Base-by-base conservation (phyloP, 176 grass and related monocot species). In the Dactylis glomerata region DNA sequence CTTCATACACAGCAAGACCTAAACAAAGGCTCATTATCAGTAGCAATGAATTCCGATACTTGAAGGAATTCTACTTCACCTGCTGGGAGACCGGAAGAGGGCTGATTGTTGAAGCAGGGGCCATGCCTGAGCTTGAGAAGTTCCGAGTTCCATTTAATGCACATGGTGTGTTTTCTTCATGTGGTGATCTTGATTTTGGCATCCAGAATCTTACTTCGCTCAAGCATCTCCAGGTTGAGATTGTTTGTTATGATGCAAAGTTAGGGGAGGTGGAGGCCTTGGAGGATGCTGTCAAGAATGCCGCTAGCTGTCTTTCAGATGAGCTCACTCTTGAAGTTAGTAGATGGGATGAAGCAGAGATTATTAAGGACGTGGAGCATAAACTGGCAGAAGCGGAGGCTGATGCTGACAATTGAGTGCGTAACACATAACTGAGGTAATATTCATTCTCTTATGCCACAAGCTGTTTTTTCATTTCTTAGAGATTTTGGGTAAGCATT, bases 331-430 rank as follows among this genome's bases (percentile, higher is more conserved):
- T 87, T 81, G 44, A 81, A 65, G 33, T 87, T 16, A 87, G 45
- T 50, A 87, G 77, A 32, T 81, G 85, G 56, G 69, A 75, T 66
- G 57, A 81, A 24, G 8, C 68, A 24, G 78, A 81, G 12, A 81
- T 66, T 4, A 22, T 81, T 0, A 76, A 56, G 72, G 65, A 82
- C 12, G n/a, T 5, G 22, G 80, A 80, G 1, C 41, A 73, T 47
- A 73, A 86, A 51, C 41, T 22, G 66, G 37, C 22, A 59, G 84
- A 79, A 58, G 63, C 24, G 22, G 22, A 79, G 65, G 37, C 67
- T 17, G 20, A 13, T 68, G 41, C 36, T 19, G 28, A 34, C 8
- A 34, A 55, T 59, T 79, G 20, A 49, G 34, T 63, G 31, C 16
- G 36, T 40, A 81, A 33, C 32, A 63, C 54, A 10, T 10, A 30